Evolutionary conservation across 495 filamentous ascomycete species (phyloP), one percentile per base, ranked within the genome.

Genomic region (Aspergillus heteromorphus): DNA sequence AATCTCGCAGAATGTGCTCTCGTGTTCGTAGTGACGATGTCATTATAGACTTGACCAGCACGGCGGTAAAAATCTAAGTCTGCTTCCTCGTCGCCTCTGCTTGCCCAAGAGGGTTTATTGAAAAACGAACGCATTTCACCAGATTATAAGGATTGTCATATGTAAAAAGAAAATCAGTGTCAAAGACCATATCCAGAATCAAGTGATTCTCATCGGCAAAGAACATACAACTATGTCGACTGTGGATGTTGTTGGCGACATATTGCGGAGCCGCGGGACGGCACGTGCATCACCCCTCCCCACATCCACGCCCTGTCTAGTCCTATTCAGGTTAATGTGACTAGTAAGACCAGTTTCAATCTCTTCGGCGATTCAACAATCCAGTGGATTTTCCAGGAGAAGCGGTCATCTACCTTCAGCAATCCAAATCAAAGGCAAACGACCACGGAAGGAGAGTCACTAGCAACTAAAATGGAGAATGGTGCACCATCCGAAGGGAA

Each of bases 401-500:
- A 38, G n/a, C 34, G n/a, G 13, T n/a, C n/a, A 38, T n/a, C 34
- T 38, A 14, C 5, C n/a, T n/a, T n/a, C 8, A 38, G 13, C n/a
- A 9, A 13, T 14, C n/a, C 11, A 13, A n/a, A n/a, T 5, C 34
- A n/a, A 9, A 38, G n/a, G 13, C 5, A 14, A 38, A 38, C 13
- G 13, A 13, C n/a, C 5, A 38, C 13, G 34, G 34, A 38, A n/a
- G 34, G 45, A 49, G 21, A 51, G 23, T 7, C 23, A 27, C 3
- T 27, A 51, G 40, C 9, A 13, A 23, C 27, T 11, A 62, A 49
- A 4, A 92, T 92, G 88, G 89, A 92, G 71, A 91, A 91, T 73
- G 85, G 85, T 31, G 65, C 71, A 61, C 69, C 66, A 51, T 76
- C 65, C 19, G 87, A 91, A 64, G 85, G 87, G 34, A 90, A 86